Percentiles rank a stretch among this genome's conserved stretches.
phyloP scores from a whole-genome alignment of 169 alveolate genomes.

The Babesia bigemina region DNA sequence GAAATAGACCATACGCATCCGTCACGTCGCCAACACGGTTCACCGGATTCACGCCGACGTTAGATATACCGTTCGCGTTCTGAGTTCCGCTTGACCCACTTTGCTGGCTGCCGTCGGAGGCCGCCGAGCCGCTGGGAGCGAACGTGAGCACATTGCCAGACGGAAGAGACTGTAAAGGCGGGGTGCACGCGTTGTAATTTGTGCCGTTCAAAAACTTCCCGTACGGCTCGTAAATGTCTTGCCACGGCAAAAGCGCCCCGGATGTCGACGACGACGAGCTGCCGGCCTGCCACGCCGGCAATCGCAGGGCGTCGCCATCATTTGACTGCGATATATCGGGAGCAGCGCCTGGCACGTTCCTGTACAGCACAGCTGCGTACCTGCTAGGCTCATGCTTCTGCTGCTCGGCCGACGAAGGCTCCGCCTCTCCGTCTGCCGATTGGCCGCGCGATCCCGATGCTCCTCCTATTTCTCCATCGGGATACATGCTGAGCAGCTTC shows the following conservation, averaged over 20 bases:
- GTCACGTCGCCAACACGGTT: not conserved
- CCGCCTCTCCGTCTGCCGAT: not conserved
- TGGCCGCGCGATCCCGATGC: slow-evolving; percentile 13
- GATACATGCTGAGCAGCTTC: slow-evolving; percentile 23
- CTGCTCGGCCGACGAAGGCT: not conserved
- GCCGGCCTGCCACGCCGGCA: not conserved
- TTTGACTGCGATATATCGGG: not conserved
- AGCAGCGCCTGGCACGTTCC: not conserved
- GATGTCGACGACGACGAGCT: not conserved
- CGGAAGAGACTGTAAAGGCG: not conserved
- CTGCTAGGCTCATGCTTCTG: not conserved
- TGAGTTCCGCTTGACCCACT: not conserved
- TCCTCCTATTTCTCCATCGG: slow-evolving; percentile 1
- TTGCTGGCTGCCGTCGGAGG: not conserved
- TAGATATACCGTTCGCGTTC: not conserved
- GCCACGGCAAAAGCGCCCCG: slow-evolving; percentile 13
- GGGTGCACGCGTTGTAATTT: slow-evolving; percentile 2
- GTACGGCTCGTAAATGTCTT: not conserved
- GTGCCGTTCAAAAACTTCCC: not conserved
- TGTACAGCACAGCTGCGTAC: slow-evolving; percentile 6
- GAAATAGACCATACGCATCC: not conserved
- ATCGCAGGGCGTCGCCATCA: not conserved
- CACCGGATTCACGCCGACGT: not conserved
- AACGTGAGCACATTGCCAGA: not conserved
- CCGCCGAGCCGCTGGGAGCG: not conserved